Evolutionary conservation across 148 eudicot species (phyloP), one percentile per base, ranked within the genome.

Genomic region (Oxyria digyna): DNA sequence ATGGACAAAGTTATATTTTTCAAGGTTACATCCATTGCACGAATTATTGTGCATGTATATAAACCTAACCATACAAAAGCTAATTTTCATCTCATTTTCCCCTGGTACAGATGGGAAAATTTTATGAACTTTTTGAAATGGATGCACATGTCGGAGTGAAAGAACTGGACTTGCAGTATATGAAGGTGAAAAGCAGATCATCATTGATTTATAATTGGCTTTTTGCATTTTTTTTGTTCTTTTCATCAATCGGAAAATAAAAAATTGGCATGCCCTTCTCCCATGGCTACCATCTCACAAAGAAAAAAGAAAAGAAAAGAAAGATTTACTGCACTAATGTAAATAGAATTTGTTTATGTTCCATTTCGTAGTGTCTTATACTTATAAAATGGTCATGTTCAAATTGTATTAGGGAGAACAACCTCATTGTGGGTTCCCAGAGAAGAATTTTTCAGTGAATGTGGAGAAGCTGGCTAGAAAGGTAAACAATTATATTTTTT

Each of bases 391-490:
- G 1, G 10, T 50, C 41, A 9, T 27, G 23, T 6, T 43, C 23
- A 27, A 54, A 27, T 67, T 67, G 15, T 46, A 67, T 75, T 72
- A 94, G 99, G 99, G 99, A 73, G 93, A 88, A 59, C 99, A 94
- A 74, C 99, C 99, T 71, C 99, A 94, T 72, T 91, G 99, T 80
- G 99, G 99, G 72, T 94, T 94, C 72, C 99, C 99, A 20, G 99
- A 94, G 73, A 88, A 81, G 89, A 94, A 88, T 74, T 94, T 94
- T 71, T 80, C 92, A 63, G 68, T 84, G 66, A 81, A 94, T 75
- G 82, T 83, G 24, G 99, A 94, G 81, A 94, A 91, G 81, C 71
- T 94, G 79, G 99, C 96, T 37, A 83, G 83, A 76, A 94, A 94
- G 97, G 99, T 94, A 65, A 64, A 14, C 65, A 18, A 59, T 31